phyloP scores from a whole-genome alignment of 805 yeast genomes.

The Osmozyma mogii region DNA sequence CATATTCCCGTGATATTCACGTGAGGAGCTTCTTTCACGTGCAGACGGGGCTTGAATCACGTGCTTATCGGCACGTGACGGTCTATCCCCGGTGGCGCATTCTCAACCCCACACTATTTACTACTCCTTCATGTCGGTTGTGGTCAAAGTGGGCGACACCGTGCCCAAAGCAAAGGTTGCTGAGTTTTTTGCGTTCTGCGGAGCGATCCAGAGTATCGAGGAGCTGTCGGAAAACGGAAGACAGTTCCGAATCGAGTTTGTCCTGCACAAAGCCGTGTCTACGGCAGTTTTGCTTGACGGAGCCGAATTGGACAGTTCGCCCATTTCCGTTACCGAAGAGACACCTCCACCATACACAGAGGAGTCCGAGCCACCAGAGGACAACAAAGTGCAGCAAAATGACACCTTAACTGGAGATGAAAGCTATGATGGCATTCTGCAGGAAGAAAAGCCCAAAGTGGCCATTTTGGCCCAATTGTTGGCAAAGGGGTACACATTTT shows the following conservation, averaged over 20 bases:
- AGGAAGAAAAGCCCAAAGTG: constrained; percentile 71
- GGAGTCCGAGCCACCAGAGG: constrained; percentile 7
- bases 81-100: neutral
- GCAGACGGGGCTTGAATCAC: neutral
- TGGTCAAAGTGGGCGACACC: constrained; percentile 47
- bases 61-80: constrained; percentile 1
- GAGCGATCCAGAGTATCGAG: constrained; percentile 34
- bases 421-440: constrained; percentile 45
- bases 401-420: constrained; percentile 21
- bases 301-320: constrained; percentile 59
- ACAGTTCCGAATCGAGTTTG: constrained; percentile 41
- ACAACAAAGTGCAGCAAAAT: constrained; percentile 15
- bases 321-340: constrained; percentile 39
- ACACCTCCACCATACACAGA: constrained; percentile 13
- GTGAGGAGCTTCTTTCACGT: constrained; percentile 3
- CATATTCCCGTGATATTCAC: constrained; percentile 8
- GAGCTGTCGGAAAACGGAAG: constrained; percentile 20
- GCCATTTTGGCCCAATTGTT: constrained; percentile 71
- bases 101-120: neutral
- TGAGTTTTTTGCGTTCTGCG: constrained; percentile 73
- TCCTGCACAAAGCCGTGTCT: constrained; percentile 50
- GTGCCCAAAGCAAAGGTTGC: constrained; percentile 44
- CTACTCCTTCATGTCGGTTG: constrained; percentile 23
- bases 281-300: constrained; percentile 68
- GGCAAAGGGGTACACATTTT: constrained; percentile 62